Base-by-base conservation (phyloP, 2,329 filamentous ascomycete species). In the Reticulascus tulasneorum region DNA sequence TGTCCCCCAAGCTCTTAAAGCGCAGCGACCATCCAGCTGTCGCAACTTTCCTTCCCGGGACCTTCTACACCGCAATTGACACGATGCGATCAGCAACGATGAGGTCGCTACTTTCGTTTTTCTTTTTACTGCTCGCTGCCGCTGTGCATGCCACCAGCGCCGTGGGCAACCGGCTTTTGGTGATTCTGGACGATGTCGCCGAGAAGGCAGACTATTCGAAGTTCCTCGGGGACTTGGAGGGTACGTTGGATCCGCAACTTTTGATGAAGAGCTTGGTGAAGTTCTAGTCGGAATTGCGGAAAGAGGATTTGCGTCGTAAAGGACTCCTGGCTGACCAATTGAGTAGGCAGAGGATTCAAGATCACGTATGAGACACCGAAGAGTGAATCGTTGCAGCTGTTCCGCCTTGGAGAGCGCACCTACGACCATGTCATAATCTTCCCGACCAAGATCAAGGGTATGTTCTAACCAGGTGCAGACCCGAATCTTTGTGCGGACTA, bases 381-480 rank as follows among this genome's bases (percentile, higher is more conserved):
- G 67, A 85, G 79, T 59, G 79, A 88, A 35, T 71, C 73, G 33
- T 67, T 97, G 52, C 75, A 78, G 33, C 73, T 98, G 48, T 94
- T 96, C 69, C 73, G 79, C 56, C 80, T 93, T 46, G 93, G 91
- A 57, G 87, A 93, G 67, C 81, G 85, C 60, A 80, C 78, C 46
- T 97, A 90, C 64, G 91, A 97, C 66, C 91, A 98, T 64, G 69
- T 97, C 47, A 64, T 97, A 47, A 75, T 98, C 50, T 79, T 97
- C 47, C 93, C 93, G 34, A 80, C 83, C 42, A 94, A 91, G 64
- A 79, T 86, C 21, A 98, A 98, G 77, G 90, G 85, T 88, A 58
- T 37, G 60, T 51, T 18, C 7, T 9, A 15, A 10, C n/a, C 17
- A 8, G 7, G 7, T n/a, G 5, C 3, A 13, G 8, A 21, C 19